Evolutionary conservation across 352 stramenopile species (phyloP), one percentile per base, ranked within the genome.

Genomic region (Globisporangium spiculum): DNA sequence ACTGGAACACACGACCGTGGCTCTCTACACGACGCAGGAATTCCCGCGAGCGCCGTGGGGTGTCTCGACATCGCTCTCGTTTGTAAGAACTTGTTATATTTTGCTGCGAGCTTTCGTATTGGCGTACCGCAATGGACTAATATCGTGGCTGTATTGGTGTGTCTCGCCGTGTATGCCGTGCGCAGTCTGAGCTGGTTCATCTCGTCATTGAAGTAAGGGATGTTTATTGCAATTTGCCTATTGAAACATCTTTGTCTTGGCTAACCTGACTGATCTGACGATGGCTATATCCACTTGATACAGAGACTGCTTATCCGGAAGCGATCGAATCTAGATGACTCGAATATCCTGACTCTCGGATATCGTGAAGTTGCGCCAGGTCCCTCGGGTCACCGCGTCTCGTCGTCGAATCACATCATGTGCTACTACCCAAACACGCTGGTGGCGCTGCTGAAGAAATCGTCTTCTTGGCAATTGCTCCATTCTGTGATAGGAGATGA

Each of bases 361-460:
- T 94, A 91, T 70, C 79, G 76, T 61, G 74, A 90, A 59, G 77
- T 74, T 3, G 68, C 75, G 0, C 83, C 80, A 0, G 79, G 73
- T 9, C 68, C 72, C 27, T 63, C 67, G 6, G 86, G 86, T 1
- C 83, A 93, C 52, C 83, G 69, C 16, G 67, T 92, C 10, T 67
- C 75, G 46, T 77, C 82, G 52, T 86, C 80, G 41, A 89, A 93
- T 46, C 73, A 67, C 26, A 70, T 94, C 54, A 77, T 92, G 72
- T 91, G 81, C 69, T 87, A 86, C 60, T 89, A 84, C 57, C 86
- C 86, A 6, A 94, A 94, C 69, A 91, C 84, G 1, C 69, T 93
- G 4, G 84, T 94, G 38, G 77, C 69, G 30, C 57, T 74, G 14
- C 64, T 93, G 22, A 90, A 93, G 71, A 76, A 81, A n/a, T 30